Base-by-base conservation (phyloP, 352 stramenopile species). In the Phytophthora pseudosyringae region DNA sequence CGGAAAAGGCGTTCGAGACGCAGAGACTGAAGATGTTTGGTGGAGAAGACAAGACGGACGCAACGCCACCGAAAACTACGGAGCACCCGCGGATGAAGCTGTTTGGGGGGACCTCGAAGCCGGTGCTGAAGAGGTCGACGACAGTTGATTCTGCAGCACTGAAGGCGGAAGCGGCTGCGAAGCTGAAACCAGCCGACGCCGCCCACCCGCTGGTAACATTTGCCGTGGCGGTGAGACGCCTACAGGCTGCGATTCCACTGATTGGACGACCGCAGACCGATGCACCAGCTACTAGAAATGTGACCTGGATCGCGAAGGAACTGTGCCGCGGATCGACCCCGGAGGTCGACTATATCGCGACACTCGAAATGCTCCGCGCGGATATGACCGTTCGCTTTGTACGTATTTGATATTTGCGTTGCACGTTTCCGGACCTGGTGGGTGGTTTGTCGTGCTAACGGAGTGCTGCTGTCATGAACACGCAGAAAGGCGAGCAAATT, bases 301-400 rank as follows among this genome's bases (percentile, higher is more conserved):
- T 83, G 5, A 64, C 74, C 15, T 94, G 83, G 83, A 70, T 91
- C 21, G 39, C 73, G 0, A 76, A 72, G 28, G 76, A 93, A 60
- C 57, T 94, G 1, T 86, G 73, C 21, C 77, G 75, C 46, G 71
- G 62, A 29, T 63, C 54, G 9, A 72, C 66, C 25, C 31, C 71
- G 2, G 69, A 90, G 21, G 59, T 81, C 28, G 83, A 93, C 31
- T 75, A 75, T 46, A 86, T 95, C 62, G 78, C 87, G 11, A 94
- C 70, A 18, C 65, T 96, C 11, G 83, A 90, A 33, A 74, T 96
- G 56, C 89, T 96, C 64, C 88, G 88, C 7, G 88, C 88, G 3
- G 87, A 95, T 41, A 80, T 96, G 65, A 69, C 67, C 13, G 74
- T 84, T 31, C 83, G 81, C 56, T 94, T 92, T 70, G 83, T 94